These are phyloP conservation scores for Cryptosporidium ubiquitum DNA, from an alignment of 169 alveolate genomes.

Conservation along the genomic window DNA sequence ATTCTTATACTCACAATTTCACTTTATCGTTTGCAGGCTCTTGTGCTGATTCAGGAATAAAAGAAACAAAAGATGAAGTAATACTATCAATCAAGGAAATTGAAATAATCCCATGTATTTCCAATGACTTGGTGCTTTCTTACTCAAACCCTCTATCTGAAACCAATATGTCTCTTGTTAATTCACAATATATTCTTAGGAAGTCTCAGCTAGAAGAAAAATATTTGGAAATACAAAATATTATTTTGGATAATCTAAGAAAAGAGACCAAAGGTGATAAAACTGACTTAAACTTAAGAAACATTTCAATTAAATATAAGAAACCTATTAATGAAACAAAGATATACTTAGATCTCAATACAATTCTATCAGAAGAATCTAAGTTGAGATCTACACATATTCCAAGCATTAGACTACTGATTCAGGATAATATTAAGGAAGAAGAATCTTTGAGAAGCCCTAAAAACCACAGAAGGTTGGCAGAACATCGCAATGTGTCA, in stretches of 20 bases:
- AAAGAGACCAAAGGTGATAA: not conserved
- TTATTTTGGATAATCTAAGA: not conserved
- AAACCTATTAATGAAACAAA: not conserved
- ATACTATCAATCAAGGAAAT: conserved; percentile 9
- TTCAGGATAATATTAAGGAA: not conserved
- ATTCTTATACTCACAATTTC: conserved; percentile 21
- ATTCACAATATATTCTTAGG: not conserved
- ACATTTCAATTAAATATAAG: not conserved
- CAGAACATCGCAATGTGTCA: not conserved
- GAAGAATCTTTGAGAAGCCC: not conserved
- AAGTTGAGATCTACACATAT: conserved; percentile 11
- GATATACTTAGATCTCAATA: conserved; percentile 19
- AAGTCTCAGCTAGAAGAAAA: conserved; percentile 1
- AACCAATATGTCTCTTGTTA: conserved; percentile 14
- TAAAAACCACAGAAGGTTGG: not conserved
- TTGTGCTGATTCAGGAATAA: not conserved
- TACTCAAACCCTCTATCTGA: conserved; percentile 45
- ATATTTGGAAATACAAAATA: conserved; percentile 21
- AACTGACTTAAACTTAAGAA: not conserved
- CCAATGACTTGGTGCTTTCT: conserved; percentile 60
- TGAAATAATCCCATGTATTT: conserved; percentile 37
- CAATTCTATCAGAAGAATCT: conserved; percentile 53
- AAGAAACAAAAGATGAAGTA: not conserved
- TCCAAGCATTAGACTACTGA: not conserved
- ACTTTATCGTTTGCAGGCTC: conserved; percentile 52